Evolutionary conservation across 371 early-diverging fungal genomes (phyloP), one percentile per base, ranked within the genome.

Genomic region (Capillidium heterosporum): DNA sequence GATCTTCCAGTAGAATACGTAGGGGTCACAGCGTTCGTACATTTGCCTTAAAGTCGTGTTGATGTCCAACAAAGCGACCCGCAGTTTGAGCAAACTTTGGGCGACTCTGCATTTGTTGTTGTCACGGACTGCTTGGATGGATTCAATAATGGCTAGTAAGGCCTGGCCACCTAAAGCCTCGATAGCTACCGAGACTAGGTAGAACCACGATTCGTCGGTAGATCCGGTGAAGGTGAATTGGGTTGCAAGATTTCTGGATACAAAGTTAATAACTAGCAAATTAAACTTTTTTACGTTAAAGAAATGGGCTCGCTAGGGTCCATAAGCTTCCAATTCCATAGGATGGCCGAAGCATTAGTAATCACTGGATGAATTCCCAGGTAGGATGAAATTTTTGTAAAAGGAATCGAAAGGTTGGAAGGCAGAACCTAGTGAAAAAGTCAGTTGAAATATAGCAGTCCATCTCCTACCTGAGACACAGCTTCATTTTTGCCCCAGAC

Each of bases 171-270:
- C 91, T 13, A 72, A 74, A 23, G 85, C 80, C 60, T 97, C 98
- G 51, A 93, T 92, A 0, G 85, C 89, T 0, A 85, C 76, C 2
- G 91, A 84, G 40, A 94, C 80, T 28, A 95, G 74, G 67, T 91
- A 95, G 65, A 97, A 97, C 95, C 95, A 95, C 0, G 91, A 71
- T 73, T 97, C 96, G 70, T 95, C 96, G 48, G 82, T 68, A 17
- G 84, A 77, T 17, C 95, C 93, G 5, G 91, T 82, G 60, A 89
- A 89, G 4, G 91, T 92, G 42, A 82, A 73, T 59, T 88, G 65
- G 0, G 87, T 80, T 15, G 78, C 73, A 24, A 95, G 55, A 66
- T 96, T 96, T 63, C 78, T 81, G 54, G 58, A 32, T 11, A n/a
- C 10, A 32, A 17, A 61, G 31, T 27, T 21, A 50, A 11, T 35